Evolutionary conservation across 345 rosid species (phyloP).

Genomic region (Aquilaria yunnanensis): DNA sequence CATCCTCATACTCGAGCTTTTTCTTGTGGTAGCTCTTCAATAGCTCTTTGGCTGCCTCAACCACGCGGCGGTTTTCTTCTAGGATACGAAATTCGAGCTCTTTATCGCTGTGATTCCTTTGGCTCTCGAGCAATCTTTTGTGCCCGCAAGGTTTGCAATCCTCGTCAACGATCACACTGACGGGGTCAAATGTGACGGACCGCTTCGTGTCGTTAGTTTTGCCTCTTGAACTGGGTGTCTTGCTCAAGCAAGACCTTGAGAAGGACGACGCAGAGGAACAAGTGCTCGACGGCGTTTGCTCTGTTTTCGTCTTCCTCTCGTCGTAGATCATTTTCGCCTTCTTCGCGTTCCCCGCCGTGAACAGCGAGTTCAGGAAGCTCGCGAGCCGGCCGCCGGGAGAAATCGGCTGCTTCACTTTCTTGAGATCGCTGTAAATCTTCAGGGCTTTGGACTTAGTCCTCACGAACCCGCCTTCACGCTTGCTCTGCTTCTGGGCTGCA

Average conservation of each 20-base stretch:
- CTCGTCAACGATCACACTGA: slow-evolving; percentile 71
- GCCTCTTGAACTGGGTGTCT: slow-evolving; percentile 48
- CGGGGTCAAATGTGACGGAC: slow-evolving; percentile 70
- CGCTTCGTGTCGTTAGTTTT: slow-evolving; percentile 41
- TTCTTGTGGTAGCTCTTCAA: slow-evolving; percentile 56
- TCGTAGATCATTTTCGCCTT: slow-evolving; percentile 29
- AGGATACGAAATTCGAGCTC: slow-evolving; percentile 24
- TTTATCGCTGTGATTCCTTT: slow-evolving; percentile 5
- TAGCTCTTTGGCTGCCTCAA: slow-evolving; percentile 64
- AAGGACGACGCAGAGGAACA: slow-evolving; percentile 83
- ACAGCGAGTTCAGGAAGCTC: slow-evolving; percentile 73
- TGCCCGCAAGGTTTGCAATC: slow-evolving; percentile 57
- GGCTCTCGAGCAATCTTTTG: slow-evolving; percentile 26
- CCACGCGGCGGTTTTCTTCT: slow-evolving; percentile 52
- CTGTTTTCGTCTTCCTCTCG: slow-evolving; percentile 26
- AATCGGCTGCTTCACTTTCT: slow-evolving; percentile 80
- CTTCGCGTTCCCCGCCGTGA: slow-evolving; percentile 43
- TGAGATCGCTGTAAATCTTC: slow-evolving; percentile 75
- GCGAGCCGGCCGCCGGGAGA: slow-evolving; percentile 84
- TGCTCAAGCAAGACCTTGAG: slow-evolving; percentile 83
- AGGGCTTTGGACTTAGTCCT: slow-evolving; percentile 77
- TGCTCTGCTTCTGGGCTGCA: slow-evolving; percentile 18
- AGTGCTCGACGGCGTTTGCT: slow-evolving; percentile 22
- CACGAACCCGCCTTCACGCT: slow-evolving; percentile 38
- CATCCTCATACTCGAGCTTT: slow-evolving; percentile 19